Percentiles rank a stretch among this genome's conserved stretches.
Evolutionary conservation across 768 basidiomycete species (phyloP).

Genomic region (Russula vinacea): DNA sequence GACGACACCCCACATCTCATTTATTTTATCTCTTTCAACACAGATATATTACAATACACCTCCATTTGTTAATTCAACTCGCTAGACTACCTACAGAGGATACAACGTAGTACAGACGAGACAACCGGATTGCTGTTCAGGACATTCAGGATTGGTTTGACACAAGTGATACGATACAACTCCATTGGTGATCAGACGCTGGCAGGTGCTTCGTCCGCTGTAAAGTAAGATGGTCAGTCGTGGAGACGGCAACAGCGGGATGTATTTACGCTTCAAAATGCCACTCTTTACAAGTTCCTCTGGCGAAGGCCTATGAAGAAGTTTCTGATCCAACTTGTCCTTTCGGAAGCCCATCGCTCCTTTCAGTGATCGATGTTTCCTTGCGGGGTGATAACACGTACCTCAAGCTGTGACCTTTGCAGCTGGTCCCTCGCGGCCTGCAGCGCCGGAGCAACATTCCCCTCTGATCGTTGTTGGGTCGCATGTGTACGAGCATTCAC

Average conservation of each 20-base stretch:
- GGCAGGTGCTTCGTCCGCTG: slow-evolving; percentile 25
- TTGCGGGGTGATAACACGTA: slow-evolving; percentile 33
- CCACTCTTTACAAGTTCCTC: slow-evolving; percentile 65
- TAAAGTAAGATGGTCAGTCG: background rate
- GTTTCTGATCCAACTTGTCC: slow-evolving; percentile 62
- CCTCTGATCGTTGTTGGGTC: slow-evolving; percentile 43
- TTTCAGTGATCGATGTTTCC: slow-evolving; percentile 9
- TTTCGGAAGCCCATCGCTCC: slow-evolving; percentile 31
- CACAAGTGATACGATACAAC: background rate
- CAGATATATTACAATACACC: slow-evolving; percentile 14
- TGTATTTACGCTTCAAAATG: slow-evolving; percentile 48
- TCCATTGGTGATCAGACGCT: slow-evolving; percentile 16
- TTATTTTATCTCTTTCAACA: slow-evolving; percentile 2
- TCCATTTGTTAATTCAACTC: slow-evolving; percentile 10
- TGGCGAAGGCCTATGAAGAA: slow-evolving; percentile 55
- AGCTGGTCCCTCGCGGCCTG: slow-evolving; percentile 59
- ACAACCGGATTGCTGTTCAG: slow-evolving; percentile 4
- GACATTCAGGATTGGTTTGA: background rate
- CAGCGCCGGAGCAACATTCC: slow-evolving; percentile 58
- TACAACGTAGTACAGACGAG: slow-evolving; percentile 18
- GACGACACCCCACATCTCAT: background rate
- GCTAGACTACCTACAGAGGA: slow-evolving; percentile 23
- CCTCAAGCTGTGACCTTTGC: slow-evolving; percentile 61
- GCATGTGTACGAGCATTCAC: background rate
- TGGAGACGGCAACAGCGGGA: background rate